A percentile compares a stretch with the other conserved stretches of the same genome.
phyloP scores from a whole-genome alignment of 1,284 basidiomycete genomes.

The Trichosporon inkin region DNA sequence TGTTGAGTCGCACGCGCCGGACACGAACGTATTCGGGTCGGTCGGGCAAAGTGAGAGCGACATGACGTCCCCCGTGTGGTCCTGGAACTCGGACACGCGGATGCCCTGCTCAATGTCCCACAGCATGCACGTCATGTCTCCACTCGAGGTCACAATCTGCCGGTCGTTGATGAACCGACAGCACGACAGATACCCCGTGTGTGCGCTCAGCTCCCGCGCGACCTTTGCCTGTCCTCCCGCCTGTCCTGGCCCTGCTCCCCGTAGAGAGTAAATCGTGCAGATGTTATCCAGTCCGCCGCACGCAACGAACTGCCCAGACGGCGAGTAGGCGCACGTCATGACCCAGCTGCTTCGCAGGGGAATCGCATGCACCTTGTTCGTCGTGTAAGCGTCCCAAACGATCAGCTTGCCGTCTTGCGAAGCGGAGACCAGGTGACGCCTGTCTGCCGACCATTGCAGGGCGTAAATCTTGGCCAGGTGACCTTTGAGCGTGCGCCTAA shows the following conservation, averaged over 20 bases:
- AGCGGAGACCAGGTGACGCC: constrained; percentile 94
- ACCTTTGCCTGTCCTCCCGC: constrained; percentile 53
- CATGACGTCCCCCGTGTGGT: constrained; percentile 99
- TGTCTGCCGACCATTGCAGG: constrained; percentile 98
- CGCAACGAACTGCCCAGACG: constrained; percentile 92
- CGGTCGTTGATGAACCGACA: constrained; percentile 98
- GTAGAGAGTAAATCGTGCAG: constrained; percentile 89
- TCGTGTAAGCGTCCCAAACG: constrained; percentile 99
- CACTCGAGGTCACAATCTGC: constrained; percentile 94
- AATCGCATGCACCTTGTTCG: constrained; percentile 99
- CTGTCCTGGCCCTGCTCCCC: constrained; percentile 49
- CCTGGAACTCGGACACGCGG: constrained; percentile 91
- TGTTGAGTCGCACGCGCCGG: constrained; percentile 95
- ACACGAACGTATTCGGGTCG: constrained; percentile 93
- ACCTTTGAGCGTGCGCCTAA: constrained; percentile 87
- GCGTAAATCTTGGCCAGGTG: constrained; percentile 99
- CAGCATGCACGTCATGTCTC: constrained; percentile 99
- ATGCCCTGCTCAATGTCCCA: constrained; percentile 99
- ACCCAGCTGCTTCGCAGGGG: constrained; percentile 97
- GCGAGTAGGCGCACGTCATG: constrained; percentile 99
- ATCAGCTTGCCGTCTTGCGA: constrained; percentile 99
- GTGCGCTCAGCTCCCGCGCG: constrained; percentile 82
- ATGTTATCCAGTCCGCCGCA: constrained; percentile 99
- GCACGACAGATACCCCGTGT: constrained; percentile 95
- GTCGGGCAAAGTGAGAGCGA: constrained; percentile 91